phyloP scores from a whole-genome alignment of 306 rosid genomes.

The Mimosa bimucronata region DNA sequence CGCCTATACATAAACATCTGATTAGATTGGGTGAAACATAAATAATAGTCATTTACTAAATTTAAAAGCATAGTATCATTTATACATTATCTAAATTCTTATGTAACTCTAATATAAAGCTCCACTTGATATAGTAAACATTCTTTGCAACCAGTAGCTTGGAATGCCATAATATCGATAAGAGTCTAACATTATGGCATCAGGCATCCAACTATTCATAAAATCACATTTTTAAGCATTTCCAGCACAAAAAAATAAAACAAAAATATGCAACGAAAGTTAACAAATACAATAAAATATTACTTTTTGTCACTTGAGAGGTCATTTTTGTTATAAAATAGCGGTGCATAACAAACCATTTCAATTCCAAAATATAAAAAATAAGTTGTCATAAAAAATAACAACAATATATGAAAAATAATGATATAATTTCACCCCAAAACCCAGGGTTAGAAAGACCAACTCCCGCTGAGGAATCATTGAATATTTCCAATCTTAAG shows the following conservation, averaged over 20 bases:
- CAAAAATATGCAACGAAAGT: neutral
- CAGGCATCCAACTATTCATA: conserved; percentile 67
- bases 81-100: conserved; percentile 58
- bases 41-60: neutral
- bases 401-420: too few species aligned
- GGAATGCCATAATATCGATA: conserved; percentile 56
- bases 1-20: neutral
- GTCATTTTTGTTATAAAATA: neutral
- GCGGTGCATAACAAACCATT: conserved; percentile 1
- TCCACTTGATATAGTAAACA: conserved; percentile 62
- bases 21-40: neutral
- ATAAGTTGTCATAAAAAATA: too few species aligned
- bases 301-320: neutral
- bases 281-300: neutral
- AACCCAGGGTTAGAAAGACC: conserved; percentile 35
- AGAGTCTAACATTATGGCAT: conserved; percentile 74
- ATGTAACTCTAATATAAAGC: conserved; percentile 49
- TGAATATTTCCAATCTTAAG: conserved; percentile 54
- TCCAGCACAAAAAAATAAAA: too few species aligned
- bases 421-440: conserved; percentile 48
- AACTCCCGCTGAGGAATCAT: conserved; percentile 59
- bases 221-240: neutral
- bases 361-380: conserved; percentile 25
- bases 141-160: conserved; percentile 64
- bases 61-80: neutral